phyloP scores from a whole-genome alignment of 495 filamentous ascomycete genomes.

The Hapsidospora chrysogenum region DNA sequence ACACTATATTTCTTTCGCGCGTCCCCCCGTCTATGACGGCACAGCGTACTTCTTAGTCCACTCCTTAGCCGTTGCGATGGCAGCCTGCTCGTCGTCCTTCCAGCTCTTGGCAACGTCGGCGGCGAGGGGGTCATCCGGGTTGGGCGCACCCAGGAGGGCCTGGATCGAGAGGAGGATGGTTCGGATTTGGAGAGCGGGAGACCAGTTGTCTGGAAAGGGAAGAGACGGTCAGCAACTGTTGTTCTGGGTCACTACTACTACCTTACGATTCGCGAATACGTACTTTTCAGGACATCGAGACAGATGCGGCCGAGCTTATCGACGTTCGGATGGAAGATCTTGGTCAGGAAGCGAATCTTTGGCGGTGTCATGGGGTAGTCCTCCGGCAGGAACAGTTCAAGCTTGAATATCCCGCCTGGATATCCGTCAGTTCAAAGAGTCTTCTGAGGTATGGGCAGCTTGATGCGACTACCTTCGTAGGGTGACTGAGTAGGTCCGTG shows the following conservation, averaged over 20 bases:
- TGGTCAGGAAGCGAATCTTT: slow-evolving; percentile 95
- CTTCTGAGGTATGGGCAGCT: slow-evolving; percentile 1
- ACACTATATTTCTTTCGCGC: too few species aligned
- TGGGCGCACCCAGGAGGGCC: slow-evolving; percentile 86
- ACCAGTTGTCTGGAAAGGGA: slow-evolving; percentile 84
- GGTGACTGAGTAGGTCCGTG: slow-evolving; percentile 88
- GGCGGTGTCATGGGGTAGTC: slow-evolving; percentile 99
- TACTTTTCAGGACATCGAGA: slow-evolving; percentile 94
- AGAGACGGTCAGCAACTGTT: too few species aligned
- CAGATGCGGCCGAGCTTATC: slow-evolving; percentile 96
- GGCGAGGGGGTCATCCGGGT: slow-evolving; percentile 91
- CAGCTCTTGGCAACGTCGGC: slow-evolving; percentile 96
- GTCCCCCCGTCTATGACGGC: too few species aligned
- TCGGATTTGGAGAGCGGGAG: slow-evolving; percentile 90
- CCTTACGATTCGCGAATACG: slow-evolving; percentile 5
- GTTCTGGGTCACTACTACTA: too few species aligned
- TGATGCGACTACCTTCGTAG: slow-evolving; percentile 54
- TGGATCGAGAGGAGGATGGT: slow-evolving; percentile 97
- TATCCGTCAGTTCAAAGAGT: neutral
- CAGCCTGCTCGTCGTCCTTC: slow-evolving; percentile 87
- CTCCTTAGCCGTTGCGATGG: slow-evolving; percentile 75
- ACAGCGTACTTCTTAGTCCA: slow-evolving; percentile 78
- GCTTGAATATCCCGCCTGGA: slow-evolving; percentile 83
- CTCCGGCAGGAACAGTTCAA: slow-evolving; percentile 96
- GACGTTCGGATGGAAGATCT: slow-evolving; percentile 99